Evolutionary conservation across 805 yeast species (phyloP).

Genomic region (Spencermartinsiella europaea): DNA sequence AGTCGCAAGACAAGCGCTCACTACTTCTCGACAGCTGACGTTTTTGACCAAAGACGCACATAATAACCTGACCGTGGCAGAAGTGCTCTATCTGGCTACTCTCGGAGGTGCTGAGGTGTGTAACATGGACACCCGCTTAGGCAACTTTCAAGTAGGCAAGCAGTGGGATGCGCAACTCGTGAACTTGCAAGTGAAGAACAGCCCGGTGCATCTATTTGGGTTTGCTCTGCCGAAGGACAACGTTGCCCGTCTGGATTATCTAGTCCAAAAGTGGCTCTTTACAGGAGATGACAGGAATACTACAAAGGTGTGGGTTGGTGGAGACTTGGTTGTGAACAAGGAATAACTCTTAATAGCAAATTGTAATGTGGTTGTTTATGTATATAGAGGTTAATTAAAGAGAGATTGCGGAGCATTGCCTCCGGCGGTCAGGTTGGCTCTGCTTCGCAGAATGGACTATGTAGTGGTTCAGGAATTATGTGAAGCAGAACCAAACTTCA

Average conservation of each 20-base stretch:
- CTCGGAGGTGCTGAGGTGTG: slow-evolving; percentile 83
- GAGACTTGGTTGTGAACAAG: slow-evolving; percentile 53
- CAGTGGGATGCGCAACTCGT: slow-evolving; percentile 79
- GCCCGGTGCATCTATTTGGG: slow-evolving; percentile 68
- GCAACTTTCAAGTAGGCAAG: slow-evolving; percentile 73
- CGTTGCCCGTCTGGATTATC: slow-evolving; percentile 43
- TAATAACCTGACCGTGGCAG: slow-evolving; percentile 56
- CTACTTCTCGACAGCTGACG: slow-evolving; percentile 67
- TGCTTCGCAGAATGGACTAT: too few relatives aligned
- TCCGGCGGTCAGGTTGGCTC: too few relatives aligned
- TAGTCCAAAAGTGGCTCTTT: slow-evolving; percentile 85
- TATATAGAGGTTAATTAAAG: too few relatives aligned
- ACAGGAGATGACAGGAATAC: slow-evolving; percentile 93
- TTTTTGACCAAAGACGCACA: slow-evolving; percentile 45
- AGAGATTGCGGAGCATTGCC: too few relatives aligned
- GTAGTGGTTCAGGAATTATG: too few relatives aligned
- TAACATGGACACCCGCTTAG: slow-evolving; percentile 51
- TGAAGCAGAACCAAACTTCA: too few relatives aligned
- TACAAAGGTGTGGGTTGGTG: slow-evolving; percentile 74
- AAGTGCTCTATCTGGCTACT: slow-evolving; percentile 78
- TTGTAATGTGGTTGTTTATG: too few relatives aligned
- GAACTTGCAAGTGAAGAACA: slow-evolving; percentile 48
- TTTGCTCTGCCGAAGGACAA: slow-evolving; percentile 47
- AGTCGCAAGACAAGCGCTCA: slow-evolving; percentile 62
- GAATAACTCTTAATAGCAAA: too few relatives aligned